Percentiles rank a stretch among this genome's conserved stretches.
phyloP scores from a whole-genome alignment of 352 stramenopile species.

The Phytophthora constricta region DNA sequence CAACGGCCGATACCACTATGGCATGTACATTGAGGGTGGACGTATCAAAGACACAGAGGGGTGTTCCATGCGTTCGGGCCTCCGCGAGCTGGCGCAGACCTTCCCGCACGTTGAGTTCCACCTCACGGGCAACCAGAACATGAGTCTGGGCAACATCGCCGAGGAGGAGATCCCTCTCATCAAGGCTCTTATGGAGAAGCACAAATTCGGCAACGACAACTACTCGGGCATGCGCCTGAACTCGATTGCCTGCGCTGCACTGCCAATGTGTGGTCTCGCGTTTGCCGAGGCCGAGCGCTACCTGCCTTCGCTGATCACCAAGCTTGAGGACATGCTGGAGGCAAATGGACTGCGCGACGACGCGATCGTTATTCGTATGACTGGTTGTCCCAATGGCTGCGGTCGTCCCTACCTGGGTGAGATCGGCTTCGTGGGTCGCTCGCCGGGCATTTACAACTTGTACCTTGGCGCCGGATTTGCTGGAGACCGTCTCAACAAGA shows the following conservation, averaged over 20 bases:
- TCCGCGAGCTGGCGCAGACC: conserved; percentile 92
- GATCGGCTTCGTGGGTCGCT: conserved; percentile 97
- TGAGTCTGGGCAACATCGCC: conserved; percentile 95
- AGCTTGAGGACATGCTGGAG: conserved; percentile 92
- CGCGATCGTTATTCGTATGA: conserved; percentile 98
- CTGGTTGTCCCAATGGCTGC: conserved; percentile 98
- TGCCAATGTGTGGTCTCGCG: conserved; percentile 97
- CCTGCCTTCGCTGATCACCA: conserved; percentile 93
- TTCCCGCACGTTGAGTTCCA: conserved; percentile 94
- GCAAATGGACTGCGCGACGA: conserved; percentile 92
- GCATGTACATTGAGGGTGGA: conserved; percentile 89
- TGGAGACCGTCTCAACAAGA: conserved; percentile 81
- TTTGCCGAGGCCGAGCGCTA: conserved; percentile 97
- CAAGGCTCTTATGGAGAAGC: conserved; percentile 91
- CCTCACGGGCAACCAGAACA: conserved; percentile 95
- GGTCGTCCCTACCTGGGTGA: conserved; percentile 97
- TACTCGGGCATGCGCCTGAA: conserved; percentile 83
- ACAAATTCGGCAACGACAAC: conserved; percentile 91
- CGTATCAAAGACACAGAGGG: conserved; percentile 93
- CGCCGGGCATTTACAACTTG: conserved; percentile 96
- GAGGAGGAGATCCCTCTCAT: conserved; percentile 91
- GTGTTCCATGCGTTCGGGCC: conserved; percentile 87
- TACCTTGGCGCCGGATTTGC: conserved; percentile 93
- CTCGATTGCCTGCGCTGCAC: conserved; percentile 95
- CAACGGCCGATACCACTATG: conserved; percentile 81